These are phyloP conservation scores for Xylariaceae sp. DNA, from an alignment of 2,329 filamentous ascomycete species.

Conservation along the genomic window DNA sequence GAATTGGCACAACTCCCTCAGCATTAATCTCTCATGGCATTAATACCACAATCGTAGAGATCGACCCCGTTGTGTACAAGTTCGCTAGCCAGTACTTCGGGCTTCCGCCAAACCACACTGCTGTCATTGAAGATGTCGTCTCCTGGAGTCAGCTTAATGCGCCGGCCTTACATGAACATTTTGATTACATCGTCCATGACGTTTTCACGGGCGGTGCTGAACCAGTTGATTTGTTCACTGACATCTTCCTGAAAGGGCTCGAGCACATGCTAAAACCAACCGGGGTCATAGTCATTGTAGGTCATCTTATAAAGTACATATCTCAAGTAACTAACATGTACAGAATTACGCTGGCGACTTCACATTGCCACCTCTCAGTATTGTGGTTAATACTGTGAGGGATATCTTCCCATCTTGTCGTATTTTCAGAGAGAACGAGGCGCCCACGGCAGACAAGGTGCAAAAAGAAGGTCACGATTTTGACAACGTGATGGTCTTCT, in stretches of 20 bases:
- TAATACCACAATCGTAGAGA: constrained; percentile 88
- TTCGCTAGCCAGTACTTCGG: constrained; percentile 81
- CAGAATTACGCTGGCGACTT: constrained; percentile 96
- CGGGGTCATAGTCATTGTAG: constrained; percentile 82
- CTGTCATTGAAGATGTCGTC: constrained; percentile 79
- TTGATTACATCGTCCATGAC: constrained; percentile 94
- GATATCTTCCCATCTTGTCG: constrained; percentile 84
- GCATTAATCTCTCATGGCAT: constrained; percentile 85
- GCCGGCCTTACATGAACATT: constrained; percentile 47
- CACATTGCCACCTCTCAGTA: constrained; percentile 66
- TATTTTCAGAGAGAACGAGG: constrained; percentile 75
- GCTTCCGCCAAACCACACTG: constrained; percentile 70
- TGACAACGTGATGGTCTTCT: constrained; percentile 96
- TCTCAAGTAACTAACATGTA: constrained; percentile 6
- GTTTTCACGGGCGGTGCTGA: constrained; percentile 97
- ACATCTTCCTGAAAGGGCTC: constrained; percentile 73
- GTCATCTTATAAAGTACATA: constrained; percentile 30
- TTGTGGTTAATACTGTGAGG: constrained; percentile 78
- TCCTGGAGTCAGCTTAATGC: constrained; percentile 54
- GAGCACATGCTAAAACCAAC: constrained; percentile 66
- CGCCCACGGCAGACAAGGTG: constrained; percentile 45
- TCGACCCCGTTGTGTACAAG: constrained; percentile 83
- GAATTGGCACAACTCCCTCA: constrained; percentile 85
- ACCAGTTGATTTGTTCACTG: constrained; percentile 80
- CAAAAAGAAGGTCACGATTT: constrained; percentile 61